Conservation (phyloP, 345 rosid species). For the Capsella bursapastoris region DNA sequence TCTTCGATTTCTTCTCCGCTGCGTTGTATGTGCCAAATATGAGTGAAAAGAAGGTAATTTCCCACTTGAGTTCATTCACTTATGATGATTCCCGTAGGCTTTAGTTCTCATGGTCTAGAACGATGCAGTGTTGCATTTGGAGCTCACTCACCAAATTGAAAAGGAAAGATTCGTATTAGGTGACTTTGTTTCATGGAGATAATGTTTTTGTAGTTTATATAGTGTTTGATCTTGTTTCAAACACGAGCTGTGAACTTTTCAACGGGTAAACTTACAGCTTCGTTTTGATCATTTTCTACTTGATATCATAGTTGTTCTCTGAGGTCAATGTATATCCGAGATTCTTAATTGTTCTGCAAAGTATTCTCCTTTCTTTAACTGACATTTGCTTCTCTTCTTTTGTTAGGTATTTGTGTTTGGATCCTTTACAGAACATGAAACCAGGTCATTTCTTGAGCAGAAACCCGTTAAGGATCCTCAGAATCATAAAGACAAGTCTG, state of each 20-base stretch:
- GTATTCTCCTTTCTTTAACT: background rate
- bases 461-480: conserved; percentile 46
- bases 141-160: background rate
- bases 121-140: conserved; percentile 14
- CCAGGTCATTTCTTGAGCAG: conserved; percentile 58
- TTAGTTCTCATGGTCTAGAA: conserved; percentile 20
- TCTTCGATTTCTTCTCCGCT: conserved; percentile 34
- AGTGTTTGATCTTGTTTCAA: conserved; percentile 12
- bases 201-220: background rate
- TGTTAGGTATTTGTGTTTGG: conserved; percentile 72
- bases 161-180: background rate
- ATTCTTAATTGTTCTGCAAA: background rate
- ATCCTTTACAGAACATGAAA: conserved; percentile 91
- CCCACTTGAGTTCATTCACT: conserved; percentile 8
- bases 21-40: conserved; percentile 50
- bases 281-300: background rate
- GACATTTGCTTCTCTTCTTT: conserved; percentile 6
- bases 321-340: background rate
- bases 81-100: background rate
- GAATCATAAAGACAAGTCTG: conserved; percentile 49
- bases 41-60: conserved; percentile 73
- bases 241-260: conserved; percentile 11
- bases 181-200: conserved; percentile 1
- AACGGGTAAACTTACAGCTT: background rate
- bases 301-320: conserved; percentile 11